Base-by-base conservation (phyloP, 1,139 yeast genomes). In the Saccharomyces hybrid region DNA sequence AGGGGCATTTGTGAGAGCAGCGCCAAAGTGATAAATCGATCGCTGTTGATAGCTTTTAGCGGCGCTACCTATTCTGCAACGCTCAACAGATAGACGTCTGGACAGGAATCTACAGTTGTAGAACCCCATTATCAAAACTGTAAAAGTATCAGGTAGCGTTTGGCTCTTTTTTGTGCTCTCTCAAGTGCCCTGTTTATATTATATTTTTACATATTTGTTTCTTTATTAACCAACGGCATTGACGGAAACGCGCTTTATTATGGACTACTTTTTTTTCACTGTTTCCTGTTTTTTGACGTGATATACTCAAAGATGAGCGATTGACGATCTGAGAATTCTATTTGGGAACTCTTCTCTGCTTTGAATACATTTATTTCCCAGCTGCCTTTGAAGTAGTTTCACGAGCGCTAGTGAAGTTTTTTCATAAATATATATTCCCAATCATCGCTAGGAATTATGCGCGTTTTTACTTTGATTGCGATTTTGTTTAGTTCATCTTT, bases 401-500 rank as follows among this genome's bases (percentile, higher is more conserved):
- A 23, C n/a, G 13, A 11, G 44, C 13, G 9, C 20, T 20, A 38
- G n/a, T 38, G n/a, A 20, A 20, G n/a, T 16, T 4, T 38, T 16
- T 16, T 38, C 23, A n/a, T 20, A 38, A 38, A 20, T 9, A 38
- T 38, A n/a, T 13, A 13, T 20, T 38, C 44, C 11, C 44, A 38
- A 16, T 38, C 44, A 20, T 13, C 26, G 44, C 44, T 16, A 16
- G 26, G 25, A 20, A 38, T 38, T 38, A 38, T 38, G 44, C 25
- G 44, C 20, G 26, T 38, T 38, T 38, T 20, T 16, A 20, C 26
- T 38, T 20, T 38, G 13, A 20, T 38, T 20, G 25, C 44, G n/a
- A 38, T 20, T 38, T 38, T 38, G 26, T 11, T 38, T 38, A 4
- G 25, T 38, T 38, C 44, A 38, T 26, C 55, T 14, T 49, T 57